Base-by-base conservation (phyloP, 2,329 filamentous ascomycete species). In the Cercospora berteroae region DNA sequence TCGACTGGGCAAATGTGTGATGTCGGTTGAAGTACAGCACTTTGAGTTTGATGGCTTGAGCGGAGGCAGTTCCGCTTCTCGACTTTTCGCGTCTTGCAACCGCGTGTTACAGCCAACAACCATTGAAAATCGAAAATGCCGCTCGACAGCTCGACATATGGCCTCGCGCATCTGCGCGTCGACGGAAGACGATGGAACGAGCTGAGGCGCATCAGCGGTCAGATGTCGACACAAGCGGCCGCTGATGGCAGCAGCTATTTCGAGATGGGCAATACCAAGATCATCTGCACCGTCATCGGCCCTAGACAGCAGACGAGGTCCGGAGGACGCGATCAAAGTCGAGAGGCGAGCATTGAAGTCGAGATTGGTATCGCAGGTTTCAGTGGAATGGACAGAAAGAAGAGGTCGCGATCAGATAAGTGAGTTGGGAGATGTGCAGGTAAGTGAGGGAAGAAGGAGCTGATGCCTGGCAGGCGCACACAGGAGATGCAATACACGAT, bases 231-330 rank as follows among this genome's bases (percentile, higher is more conserved):
- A 1, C 95, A 97, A 80, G 90, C 94, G 68, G 90, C 94, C 60
- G 93, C 94, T 64, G 95, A 98, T 74, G 95, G 95, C 39, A 96
- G 92, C 55, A 92, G 90, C 69, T 97, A 97, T 80, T 88, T 98
- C 67, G 93, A 97, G 78, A 96, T 96, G 90, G 95, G 95, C 74
- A 96, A 98, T 81, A 99, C 95, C 23, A 95, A 97, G 78, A 90
- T 99, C 73, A 92, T 98, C 81, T 97, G 94, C 81, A 93, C 94
- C 25, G 89, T 99, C 58, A 88, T 89, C 1, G 95, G 95, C 0
- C 95, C 95, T 0, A 88, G 87, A 42, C 95, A 99, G 80, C 85
- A 86, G 60, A 80, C 85, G 72, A 79, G 82, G 67, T 77, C 80
- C 66, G 77, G 75, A 75, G 81, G 79, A 63, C 82, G 80, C 5